Conservation (phyloP, 2,329 filamentous ascomycete genomes). For the Talaromyces rugulosus region DNA sequence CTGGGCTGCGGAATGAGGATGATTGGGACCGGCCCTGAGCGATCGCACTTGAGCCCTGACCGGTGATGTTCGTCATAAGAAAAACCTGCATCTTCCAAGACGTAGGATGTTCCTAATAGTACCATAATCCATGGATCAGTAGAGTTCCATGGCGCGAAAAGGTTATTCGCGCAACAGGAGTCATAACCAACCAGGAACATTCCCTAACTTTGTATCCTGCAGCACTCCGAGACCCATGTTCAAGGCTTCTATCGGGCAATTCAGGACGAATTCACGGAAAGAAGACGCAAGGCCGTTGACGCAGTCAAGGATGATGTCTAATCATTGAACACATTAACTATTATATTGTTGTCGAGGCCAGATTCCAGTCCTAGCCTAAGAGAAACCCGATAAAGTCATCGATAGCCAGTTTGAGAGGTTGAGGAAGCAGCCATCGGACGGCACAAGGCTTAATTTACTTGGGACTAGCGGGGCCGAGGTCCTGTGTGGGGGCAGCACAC, state of each 20-base stretch:
- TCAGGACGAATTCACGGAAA: neutral
- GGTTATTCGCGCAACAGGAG: neutral
- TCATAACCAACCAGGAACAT: constrained; percentile 63
- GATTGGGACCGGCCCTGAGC: constrained; percentile 61
- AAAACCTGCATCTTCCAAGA: constrained; percentile 58
- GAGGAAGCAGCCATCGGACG: neutral
- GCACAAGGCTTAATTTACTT: neutral
- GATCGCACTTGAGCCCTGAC: constrained; percentile 66
- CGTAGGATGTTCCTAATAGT: constrained; percentile 45
- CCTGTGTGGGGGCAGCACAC: neutral
- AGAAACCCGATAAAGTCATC: neutral
- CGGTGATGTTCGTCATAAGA: constrained; percentile 19
- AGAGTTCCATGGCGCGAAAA: neutral
- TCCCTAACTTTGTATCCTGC: constrained; percentile 60
- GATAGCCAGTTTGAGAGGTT: neutral
- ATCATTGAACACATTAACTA: neutral
- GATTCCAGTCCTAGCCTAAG: neutral
- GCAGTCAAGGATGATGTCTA: neutral
- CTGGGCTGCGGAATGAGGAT: constrained; percentile 88
- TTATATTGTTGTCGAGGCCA: neutral
- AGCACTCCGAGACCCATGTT: constrained; percentile 70
- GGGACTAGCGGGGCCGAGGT: neutral
- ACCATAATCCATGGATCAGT: neutral
- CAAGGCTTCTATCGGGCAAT: neutral
- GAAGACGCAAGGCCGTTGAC: neutral